Evolutionary conservation across 805 yeast species (phyloP).

Genomic region (Pichia kluyveri): DNA sequence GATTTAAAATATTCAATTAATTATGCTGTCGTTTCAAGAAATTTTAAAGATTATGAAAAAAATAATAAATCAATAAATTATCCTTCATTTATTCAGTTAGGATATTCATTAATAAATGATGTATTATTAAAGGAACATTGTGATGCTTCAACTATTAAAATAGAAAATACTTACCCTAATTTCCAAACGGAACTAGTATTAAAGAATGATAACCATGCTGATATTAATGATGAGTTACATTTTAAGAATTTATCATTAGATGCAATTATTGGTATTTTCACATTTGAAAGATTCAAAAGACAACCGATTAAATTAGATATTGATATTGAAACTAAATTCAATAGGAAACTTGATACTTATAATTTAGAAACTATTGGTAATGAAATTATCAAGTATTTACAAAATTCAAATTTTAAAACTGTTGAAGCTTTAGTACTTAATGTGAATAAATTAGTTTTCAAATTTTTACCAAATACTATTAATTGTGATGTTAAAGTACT

Average conservation of each 20-base stretch:
- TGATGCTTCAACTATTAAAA: background rate
- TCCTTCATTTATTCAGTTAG: constrained; percentile 33
- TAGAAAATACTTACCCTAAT: background rate
- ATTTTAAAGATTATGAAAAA: constrained; percentile 46
- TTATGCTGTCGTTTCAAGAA: constrained; percentile 75
- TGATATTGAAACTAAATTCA: constrained; percentile 28
- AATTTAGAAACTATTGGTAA: constrained; percentile 37
- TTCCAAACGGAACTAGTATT: no score
- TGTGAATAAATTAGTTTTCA: constrained; percentile 37
- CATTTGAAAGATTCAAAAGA: constrained; percentile 74
- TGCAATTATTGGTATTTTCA: constrained; percentile 88
- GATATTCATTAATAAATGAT: constrained; percentile 12
- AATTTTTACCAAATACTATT: constrained; percentile 4
- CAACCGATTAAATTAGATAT: constrained; percentile 68
- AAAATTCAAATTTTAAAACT: constrained; percentile 74
- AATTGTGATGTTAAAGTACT: constrained; percentile 50
- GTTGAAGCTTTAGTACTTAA: constrained; percentile 84
- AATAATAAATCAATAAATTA: constrained; percentile 31
- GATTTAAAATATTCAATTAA: constrained; percentile 77
- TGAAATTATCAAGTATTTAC: constrained; percentile 52
- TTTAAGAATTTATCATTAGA: constrained; percentile 3
- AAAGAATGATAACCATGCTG: no score
- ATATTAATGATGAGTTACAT: background rate
- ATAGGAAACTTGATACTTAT: constrained; percentile 15
- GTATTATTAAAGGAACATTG: constrained; percentile 10